phyloP scores from a whole-genome alignment of 495 filamentous ascomycete species.

The Neurospora sp. region DNA sequence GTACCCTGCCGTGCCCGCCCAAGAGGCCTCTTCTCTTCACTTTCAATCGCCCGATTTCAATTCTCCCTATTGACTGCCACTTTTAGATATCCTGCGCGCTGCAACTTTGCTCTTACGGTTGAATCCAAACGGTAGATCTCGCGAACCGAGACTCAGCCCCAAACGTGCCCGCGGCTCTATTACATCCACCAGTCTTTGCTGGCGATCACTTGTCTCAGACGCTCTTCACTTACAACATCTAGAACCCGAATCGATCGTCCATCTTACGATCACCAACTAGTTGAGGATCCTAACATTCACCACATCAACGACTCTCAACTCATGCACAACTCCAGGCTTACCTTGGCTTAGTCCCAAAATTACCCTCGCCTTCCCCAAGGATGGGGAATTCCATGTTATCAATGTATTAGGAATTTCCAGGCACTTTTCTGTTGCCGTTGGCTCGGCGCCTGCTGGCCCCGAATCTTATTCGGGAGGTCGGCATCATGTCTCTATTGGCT shows the following conservation, averaged over 20 bases:
- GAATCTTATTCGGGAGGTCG: background rate
- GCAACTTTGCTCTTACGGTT: background rate
- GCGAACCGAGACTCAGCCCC: background rate
- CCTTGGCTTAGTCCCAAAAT: background rate
- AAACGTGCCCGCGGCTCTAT: background rate
- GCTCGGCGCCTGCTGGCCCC: background rate
- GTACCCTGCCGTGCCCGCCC: background rate
- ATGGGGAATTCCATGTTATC: background rate
- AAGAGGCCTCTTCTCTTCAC: too few species aligned
- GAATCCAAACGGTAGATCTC: background rate
- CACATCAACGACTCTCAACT: background rate
- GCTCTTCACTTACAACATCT: background rate
- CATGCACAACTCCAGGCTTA: background rate
- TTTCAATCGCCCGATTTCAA: background rate
- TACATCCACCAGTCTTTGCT: background rate
- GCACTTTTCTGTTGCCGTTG: background rate
- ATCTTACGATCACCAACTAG: background rate
- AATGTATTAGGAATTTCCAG: background rate
- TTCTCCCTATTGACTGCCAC: background rate
- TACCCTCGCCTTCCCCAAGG: background rate
- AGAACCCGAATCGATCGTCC: background rate
- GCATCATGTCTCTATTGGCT: conserved; percentile 13
- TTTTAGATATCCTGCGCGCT: background rate
- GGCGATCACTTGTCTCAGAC: conserved; percentile 15
- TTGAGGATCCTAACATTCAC: background rate